Evolutionary conservation across 345 rosid species (phyloP), one percentile per base, ranked within the genome.

Genomic region (Gossypium mustelinum): DNA sequence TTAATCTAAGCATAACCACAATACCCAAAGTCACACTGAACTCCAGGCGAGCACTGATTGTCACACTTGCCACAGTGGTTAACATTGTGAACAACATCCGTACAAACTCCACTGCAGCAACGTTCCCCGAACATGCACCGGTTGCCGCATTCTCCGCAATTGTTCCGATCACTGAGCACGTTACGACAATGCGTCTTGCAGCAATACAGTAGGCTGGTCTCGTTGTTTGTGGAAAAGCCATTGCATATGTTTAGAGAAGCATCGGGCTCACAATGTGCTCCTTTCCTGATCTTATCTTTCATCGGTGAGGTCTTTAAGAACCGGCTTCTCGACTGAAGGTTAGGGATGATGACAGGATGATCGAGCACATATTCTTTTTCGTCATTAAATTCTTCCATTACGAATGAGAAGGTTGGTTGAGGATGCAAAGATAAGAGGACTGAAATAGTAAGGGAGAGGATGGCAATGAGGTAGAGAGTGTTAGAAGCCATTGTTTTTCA

Each of bases 131-230:
- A 84, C 17, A 17, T 73, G 81, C 95, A 90, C 77, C 83, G 84
- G 24, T 69, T 73, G 14, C 89, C 87, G 13, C 97, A 90, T 9
- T 8, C 16, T 1, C 96, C 93, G 9, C 96, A 89, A 74, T 90
- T 85, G 76, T 89, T 85, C 86, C 20, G 7, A 77, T 90, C 96
- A 5, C 89, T 74, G 7, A 81, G 80, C 34, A 86, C 72, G 62
- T 90, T 86, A 7, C 90, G 72, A 76, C 96, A 92, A 76, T 89
- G 96, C 12, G 13, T 84, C 90, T 88, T 88, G 90, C 97, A 93
- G 59, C 97, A 93, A n/a, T 82, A 56, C 25, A 92, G 78, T 39
- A 86, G 73, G 74, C 85, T 75, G 1, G 89, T 89, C 56, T 92
- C 92, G 1, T 88, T 86, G 84, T 89, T 89, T 0, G 89, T 90